Evolutionary conservation across 2,329 filamentous ascomycete species (phyloP).

Genomic region (Diaporthe sp.): DNA sequence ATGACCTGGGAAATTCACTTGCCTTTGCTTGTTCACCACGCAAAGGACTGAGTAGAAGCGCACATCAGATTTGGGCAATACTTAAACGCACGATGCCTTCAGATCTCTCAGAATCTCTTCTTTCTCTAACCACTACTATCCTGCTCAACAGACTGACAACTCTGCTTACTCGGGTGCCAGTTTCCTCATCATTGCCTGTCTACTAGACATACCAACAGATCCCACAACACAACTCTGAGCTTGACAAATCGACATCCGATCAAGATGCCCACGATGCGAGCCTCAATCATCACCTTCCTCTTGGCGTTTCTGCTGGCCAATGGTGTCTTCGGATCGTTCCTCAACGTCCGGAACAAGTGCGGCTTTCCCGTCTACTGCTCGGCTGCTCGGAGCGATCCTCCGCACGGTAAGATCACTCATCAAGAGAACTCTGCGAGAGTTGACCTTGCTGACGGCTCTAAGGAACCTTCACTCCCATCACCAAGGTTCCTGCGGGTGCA

Average conservation of each 20-base stretch:
- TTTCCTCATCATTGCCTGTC: not conserved
- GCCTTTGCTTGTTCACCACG: not conserved
- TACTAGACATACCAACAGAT: not conserved
- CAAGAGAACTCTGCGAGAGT: not conserved
- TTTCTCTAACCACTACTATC: fast-evolving
- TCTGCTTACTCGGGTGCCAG: not conserved
- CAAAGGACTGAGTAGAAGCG: not conserved
- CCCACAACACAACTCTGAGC: too few species aligned
- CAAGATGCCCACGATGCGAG: not conserved
- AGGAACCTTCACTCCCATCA: not conserved
- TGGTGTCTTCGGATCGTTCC: not conserved
- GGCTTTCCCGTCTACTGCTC: slow-evolving; percentile 8
- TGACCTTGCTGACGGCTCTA: not conserved
- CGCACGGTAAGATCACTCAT: not conserved
- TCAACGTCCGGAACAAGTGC: slow-evolving; percentile 24
- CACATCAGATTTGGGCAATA: not conserved
- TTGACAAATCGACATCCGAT: not conserved
- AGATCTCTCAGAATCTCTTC: not conserved
- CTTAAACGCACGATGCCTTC: not conserved
- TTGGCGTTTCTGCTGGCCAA: not conserved
- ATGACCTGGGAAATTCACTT: not conserved
- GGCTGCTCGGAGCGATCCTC: slow-evolving; percentile 9
- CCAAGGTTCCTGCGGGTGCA: not conserved
- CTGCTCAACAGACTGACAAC: not conserved
- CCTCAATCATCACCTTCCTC: not conserved